phyloP scores from a whole-genome alignment of 352 stramenopile species.

The Phytopythium chamaehyphon region DNA sequence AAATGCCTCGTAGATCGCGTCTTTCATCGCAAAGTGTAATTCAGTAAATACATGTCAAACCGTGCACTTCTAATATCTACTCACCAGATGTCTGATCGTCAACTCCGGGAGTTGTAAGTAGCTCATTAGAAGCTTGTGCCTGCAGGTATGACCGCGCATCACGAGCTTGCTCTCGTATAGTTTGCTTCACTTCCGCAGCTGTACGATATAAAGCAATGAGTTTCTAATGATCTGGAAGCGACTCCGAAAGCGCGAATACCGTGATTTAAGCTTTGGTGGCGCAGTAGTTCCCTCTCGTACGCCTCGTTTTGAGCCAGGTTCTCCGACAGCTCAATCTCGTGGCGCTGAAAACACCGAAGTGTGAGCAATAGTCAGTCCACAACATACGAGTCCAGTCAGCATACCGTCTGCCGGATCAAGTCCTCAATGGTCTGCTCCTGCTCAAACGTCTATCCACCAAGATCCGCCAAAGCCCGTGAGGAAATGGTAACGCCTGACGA shows the following conservation, averaged over 20 bases:
- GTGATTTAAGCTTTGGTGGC: constrained; percentile 45
- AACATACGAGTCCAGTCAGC: not conserved
- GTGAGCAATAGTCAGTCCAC: too few species aligned
- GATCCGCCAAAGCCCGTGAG: not conserved
- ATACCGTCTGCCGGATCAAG: constrained; percentile 66
- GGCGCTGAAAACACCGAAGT: constrained; percentile 25
- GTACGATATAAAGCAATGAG: constrained; percentile 2
- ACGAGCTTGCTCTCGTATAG: constrained; percentile 55
- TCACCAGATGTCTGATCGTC: constrained; percentile 40
- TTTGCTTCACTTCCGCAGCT: constrained; percentile 56
- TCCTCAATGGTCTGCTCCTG: constrained; percentile 69
- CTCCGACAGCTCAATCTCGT: constrained; percentile 69
- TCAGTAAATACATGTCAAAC: not conserved
- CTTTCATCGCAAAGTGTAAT: constrained; percentile 11
- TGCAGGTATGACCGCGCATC: constrained; percentile 54
- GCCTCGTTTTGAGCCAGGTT: constrained; percentile 77
- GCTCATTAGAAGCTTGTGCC: constrained; percentile 39
- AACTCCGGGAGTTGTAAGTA: constrained; percentile 26
- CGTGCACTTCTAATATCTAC: not conserved
- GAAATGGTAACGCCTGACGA: not conserved
- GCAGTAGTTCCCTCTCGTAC: constrained; percentile 56
- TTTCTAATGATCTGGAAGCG: too few species aligned
- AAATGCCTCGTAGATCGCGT: constrained; percentile 59
- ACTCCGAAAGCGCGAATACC: constrained; percentile 23
- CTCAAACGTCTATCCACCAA: constrained; percentile 57